Percentiles rank a stretch among this genome's conserved stretches.
Conservation (phyloP, 805 yeast genomes). For the Groenewaldozyma tartarivorans region DNA sequence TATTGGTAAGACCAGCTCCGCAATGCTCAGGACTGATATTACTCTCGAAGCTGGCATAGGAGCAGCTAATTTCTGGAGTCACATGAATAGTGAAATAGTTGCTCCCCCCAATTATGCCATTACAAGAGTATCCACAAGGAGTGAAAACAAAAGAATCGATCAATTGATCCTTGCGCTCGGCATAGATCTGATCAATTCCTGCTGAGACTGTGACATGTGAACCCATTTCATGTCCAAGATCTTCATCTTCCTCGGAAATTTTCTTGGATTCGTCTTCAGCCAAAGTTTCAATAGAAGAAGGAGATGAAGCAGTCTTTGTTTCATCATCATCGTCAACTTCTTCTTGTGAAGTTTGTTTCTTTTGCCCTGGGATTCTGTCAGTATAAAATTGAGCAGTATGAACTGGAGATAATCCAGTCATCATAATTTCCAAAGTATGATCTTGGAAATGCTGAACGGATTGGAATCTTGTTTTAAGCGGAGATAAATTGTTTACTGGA, state of each 20-base stretch:
- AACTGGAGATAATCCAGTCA: constrained; percentile 68
- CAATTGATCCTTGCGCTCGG: constrained; percentile 24
- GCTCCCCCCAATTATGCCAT: constrained; percentile 57
- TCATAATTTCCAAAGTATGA: constrained; percentile 79
- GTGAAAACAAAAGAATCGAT: constrained; percentile 84
- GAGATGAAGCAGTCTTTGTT: constrained; percentile 13
- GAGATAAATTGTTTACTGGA: constrained; percentile 2
- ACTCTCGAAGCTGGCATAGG: constrained; percentile 93
- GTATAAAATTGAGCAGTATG: constrained; percentile 52
- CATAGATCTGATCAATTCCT: constrained; percentile 53
- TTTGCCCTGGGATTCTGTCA: constrained; percentile 30
- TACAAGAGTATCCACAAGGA: constrained; percentile 94
- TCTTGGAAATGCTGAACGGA: constrained; percentile 27
- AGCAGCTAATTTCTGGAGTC: constrained; percentile 90
- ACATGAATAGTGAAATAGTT: constrained; percentile 79
- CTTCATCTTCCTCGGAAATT: constrained; percentile 36
- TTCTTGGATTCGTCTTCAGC: not conserved
- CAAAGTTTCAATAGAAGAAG: not conserved
- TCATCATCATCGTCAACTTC: constrained; percentile 32
- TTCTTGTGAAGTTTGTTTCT: not conserved
- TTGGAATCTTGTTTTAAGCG: not conserved
- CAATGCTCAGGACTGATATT: constrained; percentile 46
- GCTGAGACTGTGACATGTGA: constrained; percentile 52
- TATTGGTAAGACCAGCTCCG: constrained; percentile 33
- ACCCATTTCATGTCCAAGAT: constrained; percentile 81